Conservation (phyloP, 148 eudicot genomes). For the Limonium bicolor region DNA sequence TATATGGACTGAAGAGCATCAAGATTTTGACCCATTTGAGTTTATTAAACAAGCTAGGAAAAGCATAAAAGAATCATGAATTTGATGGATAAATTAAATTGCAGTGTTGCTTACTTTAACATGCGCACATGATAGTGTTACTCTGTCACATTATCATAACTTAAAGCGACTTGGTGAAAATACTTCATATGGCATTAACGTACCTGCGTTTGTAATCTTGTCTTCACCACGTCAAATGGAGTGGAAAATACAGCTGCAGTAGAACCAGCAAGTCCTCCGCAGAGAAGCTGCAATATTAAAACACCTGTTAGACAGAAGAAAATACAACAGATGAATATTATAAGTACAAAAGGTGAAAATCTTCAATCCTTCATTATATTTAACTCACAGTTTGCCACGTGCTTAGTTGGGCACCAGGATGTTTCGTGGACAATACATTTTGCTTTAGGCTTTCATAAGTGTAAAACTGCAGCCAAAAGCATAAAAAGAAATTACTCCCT, state of each 20-base stretch:
- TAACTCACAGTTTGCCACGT: conserved; percentile 62
- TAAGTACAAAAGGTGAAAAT: background rate
- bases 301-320: no score
- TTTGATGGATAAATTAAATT: no score
- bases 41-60: no score
- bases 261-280: conserved; percentile 95
- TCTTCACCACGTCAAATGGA: conserved; percentile 97
- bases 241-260: conserved; percentile 91
- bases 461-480: conserved; percentile 61
- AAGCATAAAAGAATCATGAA: no score
- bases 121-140: no score
- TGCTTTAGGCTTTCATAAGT: conserved; percentile 93
- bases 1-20: no score
- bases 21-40: no score
- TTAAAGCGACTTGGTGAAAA: background rate
- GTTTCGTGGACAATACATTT: conserved; percentile 25
- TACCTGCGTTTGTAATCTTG: conserved; percentile 97
- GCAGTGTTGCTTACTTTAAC: no score
- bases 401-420: conserved; percentile 27
- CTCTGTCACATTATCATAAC: background rate
- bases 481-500: conserved; percentile 7
- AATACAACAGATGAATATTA: no score
- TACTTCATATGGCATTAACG: background rate
- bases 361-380: background rate
- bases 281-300: conserved; percentile 44